These are phyloP conservation scores for Chromera velia DNA, from an alignment of 73 alveolate genomes.

Conservation along the genomic window DNA sequence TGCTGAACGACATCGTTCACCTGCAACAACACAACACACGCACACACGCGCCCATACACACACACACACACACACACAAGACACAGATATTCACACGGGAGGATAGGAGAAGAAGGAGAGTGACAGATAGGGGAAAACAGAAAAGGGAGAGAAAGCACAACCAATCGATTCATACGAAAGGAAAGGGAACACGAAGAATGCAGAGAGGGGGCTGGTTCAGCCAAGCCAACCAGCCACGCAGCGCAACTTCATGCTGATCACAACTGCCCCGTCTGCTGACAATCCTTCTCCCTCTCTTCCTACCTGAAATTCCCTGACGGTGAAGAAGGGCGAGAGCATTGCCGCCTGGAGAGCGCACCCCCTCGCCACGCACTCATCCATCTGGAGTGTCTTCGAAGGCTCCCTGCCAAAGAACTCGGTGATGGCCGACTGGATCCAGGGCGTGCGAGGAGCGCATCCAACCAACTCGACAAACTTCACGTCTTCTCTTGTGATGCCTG, in stretches of 20 bases:
- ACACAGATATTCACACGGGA: not conserved
- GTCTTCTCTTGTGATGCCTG: too few relatives aligned
- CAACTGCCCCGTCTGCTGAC: not conserved
- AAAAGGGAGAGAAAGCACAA: not conserved
- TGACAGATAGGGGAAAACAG: not conserved
- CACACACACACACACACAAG: not conserved
- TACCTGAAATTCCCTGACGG: conserved; percentile 71
- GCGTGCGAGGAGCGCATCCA: conserved; percentile 74
- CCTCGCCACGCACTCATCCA: conserved; percentile 92
- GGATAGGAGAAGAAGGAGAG: too few relatives aligned
- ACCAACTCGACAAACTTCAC: conserved; percentile 72
- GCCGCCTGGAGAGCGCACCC: conserved; percentile 97
- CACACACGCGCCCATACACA: not conserved
- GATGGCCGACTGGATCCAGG: conserved; percentile 54
- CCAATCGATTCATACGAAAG: not conserved
- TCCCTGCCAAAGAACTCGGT: conserved; percentile 67
- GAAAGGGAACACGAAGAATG: not conserved
- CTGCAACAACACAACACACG: not conserved
- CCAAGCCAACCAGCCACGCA: not conserved
- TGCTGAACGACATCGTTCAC: conserved; percentile 1
- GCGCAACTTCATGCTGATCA: not conserved
- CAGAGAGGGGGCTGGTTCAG: not conserved
- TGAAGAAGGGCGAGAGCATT: conserved; percentile 87
- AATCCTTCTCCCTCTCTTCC: conserved; percentile 5
- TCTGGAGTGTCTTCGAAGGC: conserved; percentile 80